phyloP scores from a whole-genome alignment of 2,329 filamentous ascomycete genomes.

The Cladophialophora yegresii region DNA sequence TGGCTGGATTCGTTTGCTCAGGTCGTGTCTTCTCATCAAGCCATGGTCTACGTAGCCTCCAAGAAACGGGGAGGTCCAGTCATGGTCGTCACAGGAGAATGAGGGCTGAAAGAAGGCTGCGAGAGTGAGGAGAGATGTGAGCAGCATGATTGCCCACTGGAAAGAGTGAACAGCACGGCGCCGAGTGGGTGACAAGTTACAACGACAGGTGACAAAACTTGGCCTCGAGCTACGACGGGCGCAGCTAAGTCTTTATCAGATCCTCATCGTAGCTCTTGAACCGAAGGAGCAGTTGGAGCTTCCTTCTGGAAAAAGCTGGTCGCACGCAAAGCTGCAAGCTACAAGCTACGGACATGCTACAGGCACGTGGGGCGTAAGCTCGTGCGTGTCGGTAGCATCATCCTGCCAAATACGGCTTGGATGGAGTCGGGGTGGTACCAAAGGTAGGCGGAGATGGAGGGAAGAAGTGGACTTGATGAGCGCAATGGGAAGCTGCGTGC shows the following conservation, averaged over 20 bases:
- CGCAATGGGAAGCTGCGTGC: neutral
- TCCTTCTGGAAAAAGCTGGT: constrained; percentile 2
- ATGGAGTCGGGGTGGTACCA: neutral
- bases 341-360: constrained; percentile 1
- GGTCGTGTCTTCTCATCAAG: constrained; percentile 33
- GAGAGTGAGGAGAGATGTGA: constrained; percentile 18
- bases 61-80: constrained; percentile 35
- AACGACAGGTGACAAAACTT: neutral
- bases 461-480: neutral
- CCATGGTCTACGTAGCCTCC: constrained; percentile 33
- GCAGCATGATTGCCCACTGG: constrained; percentile 20
- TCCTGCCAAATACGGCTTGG: constrained; percentile 7
- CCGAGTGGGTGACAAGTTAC: neutral
- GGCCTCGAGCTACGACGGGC: neutral
- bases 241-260: constrained; percentile 6
- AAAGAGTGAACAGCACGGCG: neutral
- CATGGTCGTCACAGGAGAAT: constrained; percentile 32
- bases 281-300: constrained; percentile 2
- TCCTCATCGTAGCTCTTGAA: neutral
- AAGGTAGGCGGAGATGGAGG: constrained; percentile 2
- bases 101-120: constrained; percentile 13
- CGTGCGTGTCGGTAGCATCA: neutral
- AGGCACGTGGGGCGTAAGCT: neutral
- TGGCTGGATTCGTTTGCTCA: constrained; percentile 34
- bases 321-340: neutral